Percentiles rank a stretch among this genome's conserved stretches.
Conservation (phyloP, 345 rosid species). For the Eucalyptus regnans region DNA sequence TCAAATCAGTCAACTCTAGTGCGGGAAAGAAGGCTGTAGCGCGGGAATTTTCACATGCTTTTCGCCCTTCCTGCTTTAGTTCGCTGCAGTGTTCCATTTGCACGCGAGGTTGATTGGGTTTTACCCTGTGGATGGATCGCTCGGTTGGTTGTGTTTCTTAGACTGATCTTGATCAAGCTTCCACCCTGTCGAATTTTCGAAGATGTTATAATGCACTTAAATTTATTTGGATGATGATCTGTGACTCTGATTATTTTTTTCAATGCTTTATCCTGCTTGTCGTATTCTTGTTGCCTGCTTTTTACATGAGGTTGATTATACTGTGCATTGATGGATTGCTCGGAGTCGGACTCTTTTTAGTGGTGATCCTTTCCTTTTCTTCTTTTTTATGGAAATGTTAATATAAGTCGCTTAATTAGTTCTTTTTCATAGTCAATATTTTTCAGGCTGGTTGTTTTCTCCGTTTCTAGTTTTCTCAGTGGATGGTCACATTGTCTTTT, state of each 20-base stretch:
- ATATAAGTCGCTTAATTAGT: neutral
- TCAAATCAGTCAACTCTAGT: no score
- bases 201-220: neutral
- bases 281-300: no score
- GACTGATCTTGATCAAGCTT: neutral
- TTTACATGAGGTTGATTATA: no score
- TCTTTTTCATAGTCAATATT: no score
- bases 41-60: no score
- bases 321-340: no score
- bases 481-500: no score
- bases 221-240: neutral
- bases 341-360: neutral
- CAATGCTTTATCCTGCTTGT: neutral
- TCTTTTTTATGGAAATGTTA: neutral
- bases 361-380: neutral
- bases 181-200: neutral
- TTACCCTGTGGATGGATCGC: neutral
- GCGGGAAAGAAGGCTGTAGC: no score
- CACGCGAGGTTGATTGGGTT: neutral
- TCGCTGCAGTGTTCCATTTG: neutral
- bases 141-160: neutral
- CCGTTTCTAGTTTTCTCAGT: no score
- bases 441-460: no score
- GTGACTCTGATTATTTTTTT: neutral
- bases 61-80: neutral